A percentile compares a stretch with the other conserved stretches of the same genome.
Evolutionary conservation across 768 basidiomycete genomes (phyloP).

Genomic region (Lentinula raphanica): DNA sequence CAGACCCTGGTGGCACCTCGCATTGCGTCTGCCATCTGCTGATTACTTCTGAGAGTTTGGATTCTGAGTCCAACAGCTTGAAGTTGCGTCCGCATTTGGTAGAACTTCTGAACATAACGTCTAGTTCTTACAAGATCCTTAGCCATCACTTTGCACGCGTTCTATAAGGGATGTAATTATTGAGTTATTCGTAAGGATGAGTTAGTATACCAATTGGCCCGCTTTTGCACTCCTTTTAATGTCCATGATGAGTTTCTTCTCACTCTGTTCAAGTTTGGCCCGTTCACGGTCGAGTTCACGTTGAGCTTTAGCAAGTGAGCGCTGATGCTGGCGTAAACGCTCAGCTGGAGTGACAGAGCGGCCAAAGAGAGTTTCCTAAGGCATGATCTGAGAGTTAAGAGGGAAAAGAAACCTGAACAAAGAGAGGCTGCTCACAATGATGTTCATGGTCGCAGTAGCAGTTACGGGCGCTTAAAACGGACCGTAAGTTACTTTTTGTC

Average conservation of each 20-base stretch:
- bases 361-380: constrained; percentile 91
- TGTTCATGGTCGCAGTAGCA: constrained; percentile 55
- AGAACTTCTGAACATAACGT: constrained; percentile 95
- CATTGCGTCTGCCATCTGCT: constrained; percentile 99
- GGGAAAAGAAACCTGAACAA: not conserved
- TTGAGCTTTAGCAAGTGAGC: constrained; percentile 93
- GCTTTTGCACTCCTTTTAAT: constrained; percentile 96
- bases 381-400: not conserved
- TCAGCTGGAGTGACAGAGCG: constrained; percentile 94
- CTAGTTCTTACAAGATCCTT: constrained; percentile 97
- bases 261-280: constrained; percentile 87
- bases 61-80: constrained; percentile 94
- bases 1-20: constrained; percentile 91
- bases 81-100: constrained; percentile 97
- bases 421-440: constrained; percentile 53
- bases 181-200: constrained; percentile 6
- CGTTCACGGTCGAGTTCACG: constrained; percentile 97
- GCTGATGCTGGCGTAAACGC: constrained; percentile 93
- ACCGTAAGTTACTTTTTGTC: not conserved
- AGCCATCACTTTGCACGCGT: constrained; percentile 98
- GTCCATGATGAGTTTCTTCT: constrained; percentile 93
- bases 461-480: not conserved
- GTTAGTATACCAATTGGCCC: constrained; percentile 77
- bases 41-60: constrained; percentile 93
- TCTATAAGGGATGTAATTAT: constrained; percentile 48